These are phyloP conservation scores for Solanum appendiculatum DNA, from an alignment of 257 asterid genomes.

Conservation along the genomic window DNA sequence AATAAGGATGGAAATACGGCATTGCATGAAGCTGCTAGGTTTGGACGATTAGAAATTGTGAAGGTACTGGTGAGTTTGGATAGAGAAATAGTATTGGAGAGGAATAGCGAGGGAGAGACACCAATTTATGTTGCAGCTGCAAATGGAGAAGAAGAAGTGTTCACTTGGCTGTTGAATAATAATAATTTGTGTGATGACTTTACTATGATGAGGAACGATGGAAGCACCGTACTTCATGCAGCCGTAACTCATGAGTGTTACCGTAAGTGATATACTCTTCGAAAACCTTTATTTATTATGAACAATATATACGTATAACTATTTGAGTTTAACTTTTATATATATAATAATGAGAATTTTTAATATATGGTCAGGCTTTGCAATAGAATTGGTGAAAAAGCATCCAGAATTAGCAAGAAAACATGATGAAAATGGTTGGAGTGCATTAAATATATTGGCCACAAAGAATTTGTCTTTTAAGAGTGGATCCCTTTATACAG, in stretches of 20 bases:
- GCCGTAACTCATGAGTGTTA: background rate
- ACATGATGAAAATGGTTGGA: background rate
- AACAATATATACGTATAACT: too few relatives aligned
- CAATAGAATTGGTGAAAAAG: background rate
- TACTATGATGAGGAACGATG: background rate
- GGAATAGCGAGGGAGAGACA: background rate
- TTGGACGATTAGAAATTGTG: background rate
- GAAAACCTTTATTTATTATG: too few relatives aligned
- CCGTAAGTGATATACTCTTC: background rate
- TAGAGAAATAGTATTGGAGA: background rate
- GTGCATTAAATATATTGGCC: conserved; percentile 4
- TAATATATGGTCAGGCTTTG: too few relatives aligned
- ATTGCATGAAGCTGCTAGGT: background rate
- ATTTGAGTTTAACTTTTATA: too few relatives aligned
- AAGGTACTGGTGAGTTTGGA: background rate
- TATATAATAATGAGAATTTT: too few relatives aligned
- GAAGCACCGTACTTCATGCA: background rate
- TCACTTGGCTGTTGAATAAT: too few relatives aligned
- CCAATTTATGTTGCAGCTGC: background rate
- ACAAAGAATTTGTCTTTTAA: background rate
- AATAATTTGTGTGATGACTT: background rate
- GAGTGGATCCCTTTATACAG: background rate
- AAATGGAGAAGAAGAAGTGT: background rate
- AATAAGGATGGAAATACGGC: background rate
- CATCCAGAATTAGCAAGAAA: background rate